Conservation (phyloP, 2,329 filamentous ascomycete genomes). For the Akanthomyces lecanii region DNA sequence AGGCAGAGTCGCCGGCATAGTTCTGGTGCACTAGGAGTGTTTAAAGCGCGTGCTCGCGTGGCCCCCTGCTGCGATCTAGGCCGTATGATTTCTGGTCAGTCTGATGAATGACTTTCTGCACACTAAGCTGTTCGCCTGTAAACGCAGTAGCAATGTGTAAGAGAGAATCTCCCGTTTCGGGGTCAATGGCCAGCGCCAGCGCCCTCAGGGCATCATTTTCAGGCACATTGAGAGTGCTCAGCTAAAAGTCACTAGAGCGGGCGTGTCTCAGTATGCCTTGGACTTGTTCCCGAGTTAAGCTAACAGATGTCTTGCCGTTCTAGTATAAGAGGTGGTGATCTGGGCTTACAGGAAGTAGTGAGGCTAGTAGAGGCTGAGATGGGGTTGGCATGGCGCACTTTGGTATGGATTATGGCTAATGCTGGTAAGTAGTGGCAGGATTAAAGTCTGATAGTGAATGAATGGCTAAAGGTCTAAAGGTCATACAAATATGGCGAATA, state of each 20-base stretch:
- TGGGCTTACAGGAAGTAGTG: constrained; percentile 5
- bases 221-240: not conserved
- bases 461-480: constrained; percentile 2
- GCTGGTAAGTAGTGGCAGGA: constrained; percentile 1
- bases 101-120: not conserved
- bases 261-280: constrained; percentile 2
- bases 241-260: constrained; percentile 4
- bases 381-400: not conserved
- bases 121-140: not conserved
- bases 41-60: not conserved
- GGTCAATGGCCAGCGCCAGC: too few relatives aligned
- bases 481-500: constrained; percentile 3
- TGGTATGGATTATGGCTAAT: constrained; percentile 4
- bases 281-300: not conserved
- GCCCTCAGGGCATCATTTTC: too few relatives aligned
- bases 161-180: constrained; percentile 5
- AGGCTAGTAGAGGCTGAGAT: constrained; percentile 4
- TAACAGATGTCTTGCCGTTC: not conserved
- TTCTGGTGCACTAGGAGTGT: constrained; percentile 6
- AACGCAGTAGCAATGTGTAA: not conserved
- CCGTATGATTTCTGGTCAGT: not conserved
- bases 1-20: not conserved
- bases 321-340: not conserved
- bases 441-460: not conserved
- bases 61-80: not conserved